Percentiles rank a stretch among this genome's conserved stretches.
phyloP scores from a whole-genome alignment of 2,329 filamentous ascomycete species.

The Neonectria faginata region DNA sequence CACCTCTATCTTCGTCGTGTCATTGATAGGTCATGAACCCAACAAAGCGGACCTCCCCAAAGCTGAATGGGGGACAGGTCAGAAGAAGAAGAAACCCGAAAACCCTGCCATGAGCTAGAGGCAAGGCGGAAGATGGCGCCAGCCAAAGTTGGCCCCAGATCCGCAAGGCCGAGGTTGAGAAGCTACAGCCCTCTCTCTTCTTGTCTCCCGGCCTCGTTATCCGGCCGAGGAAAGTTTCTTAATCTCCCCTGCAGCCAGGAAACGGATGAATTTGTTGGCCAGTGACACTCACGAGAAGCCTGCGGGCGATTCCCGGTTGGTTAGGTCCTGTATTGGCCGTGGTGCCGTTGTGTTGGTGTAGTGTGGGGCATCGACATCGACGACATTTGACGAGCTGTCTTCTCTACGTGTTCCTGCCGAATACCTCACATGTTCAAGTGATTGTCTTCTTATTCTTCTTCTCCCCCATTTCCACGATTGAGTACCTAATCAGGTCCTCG shows the following conservation, averaged over 20 bases:
- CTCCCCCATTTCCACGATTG: neutral
- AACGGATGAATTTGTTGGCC: neutral
- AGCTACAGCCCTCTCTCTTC: neutral
- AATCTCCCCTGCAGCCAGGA: conserved; percentile 3
- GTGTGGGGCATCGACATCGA: too few species aligned
- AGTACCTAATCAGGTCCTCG: conserved; percentile 3
- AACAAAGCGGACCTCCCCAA: conserved; percentile 8
- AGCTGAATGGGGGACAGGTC: conserved; percentile 15
- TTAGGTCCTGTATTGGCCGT: neutral
- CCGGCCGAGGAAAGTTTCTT: neutral
- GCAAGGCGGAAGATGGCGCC: conserved; percentile 5
- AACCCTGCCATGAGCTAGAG: conserved; percentile 9
- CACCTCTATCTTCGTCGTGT: conserved; percentile 9
- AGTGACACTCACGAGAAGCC: neutral
- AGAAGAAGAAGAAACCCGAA: neutral
- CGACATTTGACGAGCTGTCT: neutral
- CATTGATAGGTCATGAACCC: conserved; percentile 12
- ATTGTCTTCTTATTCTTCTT: conserved; percentile 1
- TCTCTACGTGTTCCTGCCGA: neutral
- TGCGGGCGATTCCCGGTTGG: neutral
- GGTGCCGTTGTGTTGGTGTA: neutral
- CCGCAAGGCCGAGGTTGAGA: conserved; percentile 1
- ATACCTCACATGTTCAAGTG: neutral
- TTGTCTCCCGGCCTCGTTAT: neutral
- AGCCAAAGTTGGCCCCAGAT: neutral